phyloP scores from a whole-genome alignment of 2,329 filamentous ascomycete species.

The Ophiocordyceps camponoti-leonardi region DNA sequence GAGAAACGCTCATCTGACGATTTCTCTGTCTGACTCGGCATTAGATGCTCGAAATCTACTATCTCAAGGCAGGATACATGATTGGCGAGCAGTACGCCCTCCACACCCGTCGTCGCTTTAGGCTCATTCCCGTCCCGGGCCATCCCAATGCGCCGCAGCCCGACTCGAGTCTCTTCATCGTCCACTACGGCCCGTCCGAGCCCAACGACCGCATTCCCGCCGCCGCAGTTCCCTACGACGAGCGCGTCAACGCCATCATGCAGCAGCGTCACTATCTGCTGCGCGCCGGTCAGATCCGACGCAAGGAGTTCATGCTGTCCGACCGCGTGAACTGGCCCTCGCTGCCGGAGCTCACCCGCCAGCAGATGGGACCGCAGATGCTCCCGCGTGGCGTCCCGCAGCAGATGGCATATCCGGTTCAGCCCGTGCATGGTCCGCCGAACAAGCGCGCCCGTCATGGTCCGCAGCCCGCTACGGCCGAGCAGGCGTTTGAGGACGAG shows the following conservation, averaged over 20 bases:
- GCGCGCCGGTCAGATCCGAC: constrained; percentile 61
- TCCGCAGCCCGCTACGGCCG: constrained; percentile 22
- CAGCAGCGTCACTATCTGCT: constrained; percentile 47
- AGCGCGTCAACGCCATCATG: constrained; percentile 42
- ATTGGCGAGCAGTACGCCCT: constrained; percentile 57
- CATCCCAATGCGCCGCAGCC: constrained; percentile 52
- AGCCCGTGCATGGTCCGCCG: constrained; percentile 31
- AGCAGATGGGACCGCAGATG: constrained; percentile 32
- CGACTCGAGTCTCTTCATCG: constrained; percentile 75
- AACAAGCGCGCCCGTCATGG: constrained; percentile 35
- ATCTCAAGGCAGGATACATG: constrained; percentile 66
- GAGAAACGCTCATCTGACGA: neutral
- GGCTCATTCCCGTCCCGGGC: constrained; percentile 56
- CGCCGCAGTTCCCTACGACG: constrained; percentile 45
- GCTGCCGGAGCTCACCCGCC: constrained; percentile 39
- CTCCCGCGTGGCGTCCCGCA: constrained; percentile 34
- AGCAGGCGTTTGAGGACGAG: constrained; percentile 56
- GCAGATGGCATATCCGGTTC: constrained; percentile 44
- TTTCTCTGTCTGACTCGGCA: neutral
- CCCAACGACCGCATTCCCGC: constrained; percentile 56
- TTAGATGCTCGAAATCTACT: constrained; percentile 75
- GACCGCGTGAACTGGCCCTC: constrained; percentile 84
- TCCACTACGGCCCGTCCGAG: constrained; percentile 73
- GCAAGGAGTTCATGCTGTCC: constrained; percentile 88
- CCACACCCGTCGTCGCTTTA: constrained; percentile 73